Conservation (phyloP, 2,329 filamentous ascomycete genomes). For the Neonectria neomacrospora region DNA sequence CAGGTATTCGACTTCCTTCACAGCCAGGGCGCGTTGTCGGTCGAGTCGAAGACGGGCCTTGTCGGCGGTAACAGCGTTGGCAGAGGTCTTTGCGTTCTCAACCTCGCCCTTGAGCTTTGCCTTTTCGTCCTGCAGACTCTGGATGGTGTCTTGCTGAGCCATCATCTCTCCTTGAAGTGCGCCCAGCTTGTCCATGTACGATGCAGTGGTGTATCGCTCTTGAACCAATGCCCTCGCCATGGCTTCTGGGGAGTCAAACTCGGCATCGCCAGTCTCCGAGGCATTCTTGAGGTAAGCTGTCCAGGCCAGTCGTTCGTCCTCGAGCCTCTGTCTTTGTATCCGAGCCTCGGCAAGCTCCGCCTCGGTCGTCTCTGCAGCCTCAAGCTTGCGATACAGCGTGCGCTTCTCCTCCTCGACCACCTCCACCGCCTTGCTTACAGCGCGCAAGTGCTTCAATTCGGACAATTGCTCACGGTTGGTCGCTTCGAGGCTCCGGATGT, state of each 20-base stretch:
- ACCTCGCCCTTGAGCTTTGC: slow-evolving; percentile 72
- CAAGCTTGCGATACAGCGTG: slow-evolving; percentile 79
- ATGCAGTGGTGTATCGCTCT: slow-evolving; percentile 82
- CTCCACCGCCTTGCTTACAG: slow-evolving; percentile 86
- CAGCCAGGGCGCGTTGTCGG: slow-evolving; percentile 83
- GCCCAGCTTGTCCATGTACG: slow-evolving; percentile 84
- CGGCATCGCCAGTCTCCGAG: slow-evolving; percentile 67
- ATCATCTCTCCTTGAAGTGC: slow-evolving; percentile 80
- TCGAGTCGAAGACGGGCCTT: slow-evolving; percentile 82
- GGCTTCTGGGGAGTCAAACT: slow-evolving; percentile 89
- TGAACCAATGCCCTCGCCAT: slow-evolving; percentile 86
- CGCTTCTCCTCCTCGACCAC: slow-evolving; percentile 96
- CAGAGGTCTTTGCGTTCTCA: slow-evolving; percentile 71
- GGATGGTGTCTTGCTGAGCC: slow-evolving; percentile 81
- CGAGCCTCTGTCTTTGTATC: slow-evolving; percentile 84
- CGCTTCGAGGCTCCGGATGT: slow-evolving; percentile 85
- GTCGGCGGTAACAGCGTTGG: slow-evolving; percentile 63
- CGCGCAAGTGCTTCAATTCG: slow-evolving; percentile 85
- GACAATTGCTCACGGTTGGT: slow-evolving; percentile 81
- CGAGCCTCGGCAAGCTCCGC: slow-evolving; percentile 81
- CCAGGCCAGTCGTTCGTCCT: slow-evolving; percentile 91
- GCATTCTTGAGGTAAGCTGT: slow-evolving; percentile 83
- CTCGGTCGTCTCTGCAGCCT: slow-evolving; percentile 78
- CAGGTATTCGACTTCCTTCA: slow-evolving; percentile 94
- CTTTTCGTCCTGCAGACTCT: slow-evolving; percentile 76